Evolutionary conservation across 495 filamentous ascomycete genomes (phyloP).

Genomic region (Paragyromitra xinjiangensis): DNA sequence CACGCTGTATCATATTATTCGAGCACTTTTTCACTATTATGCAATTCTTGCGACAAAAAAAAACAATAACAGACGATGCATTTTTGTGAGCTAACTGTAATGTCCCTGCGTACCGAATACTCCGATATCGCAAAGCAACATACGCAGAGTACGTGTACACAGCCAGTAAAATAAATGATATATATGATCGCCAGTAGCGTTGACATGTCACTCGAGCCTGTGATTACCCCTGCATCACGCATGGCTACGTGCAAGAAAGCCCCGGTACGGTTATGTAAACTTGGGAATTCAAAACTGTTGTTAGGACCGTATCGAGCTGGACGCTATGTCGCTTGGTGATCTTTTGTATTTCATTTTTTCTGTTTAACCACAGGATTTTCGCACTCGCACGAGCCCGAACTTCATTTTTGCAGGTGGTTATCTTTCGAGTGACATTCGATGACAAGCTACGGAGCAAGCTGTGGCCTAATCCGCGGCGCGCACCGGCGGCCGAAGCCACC

Average conservation of each 20-base stretch:
- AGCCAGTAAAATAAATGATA: constrained; percentile 1
- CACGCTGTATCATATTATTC: constrained; percentile 37
- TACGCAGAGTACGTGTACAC: constrained; percentile 23
- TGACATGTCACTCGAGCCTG: constrained; percentile 4
- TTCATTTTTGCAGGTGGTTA: constrained; percentile 4
- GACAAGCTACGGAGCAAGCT: not conserved
- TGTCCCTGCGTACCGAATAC: constrained; percentile 11
- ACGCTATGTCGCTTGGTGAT: constrained; percentile 38
- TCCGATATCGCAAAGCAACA: constrained; percentile 31
- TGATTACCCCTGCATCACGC: constrained; percentile 51
- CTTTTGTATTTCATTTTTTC: constrained; percentile 22
- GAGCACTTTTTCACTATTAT: constrained; percentile 18
- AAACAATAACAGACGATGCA: constrained; percentile 2
- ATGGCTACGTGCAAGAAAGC: constrained; percentile 38
- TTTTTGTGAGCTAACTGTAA: constrained; percentile 20
- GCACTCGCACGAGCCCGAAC: constrained; percentile 22
- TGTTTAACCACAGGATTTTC: not conserved
- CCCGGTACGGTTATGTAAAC: constrained; percentile 45
- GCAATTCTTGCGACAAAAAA: constrained; percentile 23
- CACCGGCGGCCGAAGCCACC: constrained; percentile 4
- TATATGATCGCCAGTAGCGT: constrained; percentile 29
- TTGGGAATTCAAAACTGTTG: constrained; percentile 35
- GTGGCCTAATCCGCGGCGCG: not conserved
- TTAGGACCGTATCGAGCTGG: constrained; percentile 13
- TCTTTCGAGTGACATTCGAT: constrained; percentile 43